Base-by-base conservation (phyloP, 176 grass and related monocot species). In the Paspalum notatum region DNA sequence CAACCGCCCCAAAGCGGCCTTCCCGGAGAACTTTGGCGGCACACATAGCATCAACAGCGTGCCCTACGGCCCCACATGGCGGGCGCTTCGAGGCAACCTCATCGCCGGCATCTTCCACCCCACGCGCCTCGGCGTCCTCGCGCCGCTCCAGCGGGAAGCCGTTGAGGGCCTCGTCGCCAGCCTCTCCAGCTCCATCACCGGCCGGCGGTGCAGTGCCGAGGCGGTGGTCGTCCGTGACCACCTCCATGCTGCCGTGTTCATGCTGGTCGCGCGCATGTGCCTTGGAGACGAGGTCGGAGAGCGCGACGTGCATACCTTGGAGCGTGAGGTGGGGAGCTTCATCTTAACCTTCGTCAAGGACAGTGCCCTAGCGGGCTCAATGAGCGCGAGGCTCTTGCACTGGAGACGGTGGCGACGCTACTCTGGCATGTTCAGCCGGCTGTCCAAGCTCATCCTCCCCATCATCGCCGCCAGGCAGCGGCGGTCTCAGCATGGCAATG, bases 1-100 rank as follows among this genome's bases (percentile, higher is more conserved):
- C 1, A 16, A n/a, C n/a, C 73, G 40, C 1, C 39, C 54, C 2
- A 0, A 0, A 2, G 0, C 21, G 0, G 6, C 7, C 1, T 25
- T 75, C 12, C 12, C 12, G 7, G 12, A 45, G 20, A 3, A 12
- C 12, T 4, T 76, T 3, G 12, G 26, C n/a, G 15, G 1, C 0
- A 68, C 9, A 9, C 0, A 32, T 2, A 50, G 69, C 47, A 38
- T 72, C 16, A 72, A 1, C 26, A 54, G 8, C 17, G 48, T 12
- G 26, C 48, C 47, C 8, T 20, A 54, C 8, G 70, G 48, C 16
- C 8, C 48, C 3, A 2, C 12, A 16, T 72, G 48, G 70, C 26
- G 48, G 8, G 25, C 26, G 16, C 48, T 72, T 5, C 70, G 70
- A 8, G 6, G 47, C 5, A 72, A 53, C 26, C 70, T 72, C 26